Conservation (phyloP, 2,329 filamentous ascomycete genomes). For the Epichloe coenophiala region DNA sequence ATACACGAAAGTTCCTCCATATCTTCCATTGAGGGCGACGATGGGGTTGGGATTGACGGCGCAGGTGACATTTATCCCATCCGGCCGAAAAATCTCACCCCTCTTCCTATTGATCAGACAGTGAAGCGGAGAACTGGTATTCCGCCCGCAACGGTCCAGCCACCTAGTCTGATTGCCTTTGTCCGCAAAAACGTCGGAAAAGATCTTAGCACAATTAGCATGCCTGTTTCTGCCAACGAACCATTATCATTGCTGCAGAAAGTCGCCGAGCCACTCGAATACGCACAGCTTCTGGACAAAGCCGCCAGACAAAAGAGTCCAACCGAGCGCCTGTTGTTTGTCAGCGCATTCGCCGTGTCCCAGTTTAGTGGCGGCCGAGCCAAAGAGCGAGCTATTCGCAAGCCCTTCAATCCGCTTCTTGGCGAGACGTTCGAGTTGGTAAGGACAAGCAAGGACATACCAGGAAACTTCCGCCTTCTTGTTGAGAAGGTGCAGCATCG, state of each 20-base stretch:
- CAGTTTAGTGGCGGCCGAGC: constrained; percentile 69
- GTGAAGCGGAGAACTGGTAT: constrained; percentile 59
- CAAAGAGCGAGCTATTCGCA: constrained; percentile 84
- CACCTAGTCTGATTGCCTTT: constrained; percentile 86
- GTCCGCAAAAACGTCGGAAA: constrained; percentile 96
- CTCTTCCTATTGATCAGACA: constrained; percentile 56
- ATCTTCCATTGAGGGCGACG: constrained; percentile 46
- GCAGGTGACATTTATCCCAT: constrained; percentile 54
- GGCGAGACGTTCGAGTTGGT: constrained; percentile 93
- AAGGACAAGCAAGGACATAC: constrained; percentile 60
- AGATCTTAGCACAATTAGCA: constrained; percentile 88
- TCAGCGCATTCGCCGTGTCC: constrained; percentile 84
- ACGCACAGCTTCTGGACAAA: constrained; percentile 68
- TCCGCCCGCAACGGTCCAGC: constrained; percentile 58
- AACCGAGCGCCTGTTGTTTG: constrained; percentile 63
- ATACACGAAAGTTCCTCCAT: constrained; percentile 39
- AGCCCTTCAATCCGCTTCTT: constrained; percentile 93
- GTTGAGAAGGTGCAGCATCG: constrained; percentile 92
- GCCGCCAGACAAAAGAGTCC: constrained; percentile 49
- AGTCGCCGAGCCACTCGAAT: constrained; percentile 81
- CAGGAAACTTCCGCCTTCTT: constrained; percentile 72
- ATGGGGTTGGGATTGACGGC: constrained; percentile 45
- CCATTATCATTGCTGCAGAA: constrained; percentile 80
- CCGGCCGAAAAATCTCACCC: constrained; percentile 61
- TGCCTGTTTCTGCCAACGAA: constrained; percentile 95